A percentile compares a stretch with the other conserved stretches of the same genome.
Evolutionary conservation across 495 filamentous ascomycete genomes (phyloP).

Genomic region (Penicillium malachiteum): DNA sequence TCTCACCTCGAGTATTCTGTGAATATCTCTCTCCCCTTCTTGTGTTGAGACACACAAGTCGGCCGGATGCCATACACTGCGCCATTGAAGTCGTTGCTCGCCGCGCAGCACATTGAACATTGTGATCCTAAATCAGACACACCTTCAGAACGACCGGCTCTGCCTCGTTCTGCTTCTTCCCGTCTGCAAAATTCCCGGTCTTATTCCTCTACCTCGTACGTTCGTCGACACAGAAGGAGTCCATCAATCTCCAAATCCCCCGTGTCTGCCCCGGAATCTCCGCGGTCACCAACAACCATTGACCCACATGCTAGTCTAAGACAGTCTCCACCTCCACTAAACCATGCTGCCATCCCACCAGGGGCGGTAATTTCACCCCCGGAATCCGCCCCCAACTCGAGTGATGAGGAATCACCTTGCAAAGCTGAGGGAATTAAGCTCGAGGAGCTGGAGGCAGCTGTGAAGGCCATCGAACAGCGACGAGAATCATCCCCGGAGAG

Average conservation of each 20-base stretch:
- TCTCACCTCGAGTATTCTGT: conserved; percentile 2
- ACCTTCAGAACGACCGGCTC: conserved; percentile 38
- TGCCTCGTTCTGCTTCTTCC: conserved; percentile 32
- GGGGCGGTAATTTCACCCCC: conserved; percentile 86
- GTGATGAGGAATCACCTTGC: conserved; percentile 70
- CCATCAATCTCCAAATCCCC: conserved; percentile 51
- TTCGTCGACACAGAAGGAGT: conserved; percentile 65
- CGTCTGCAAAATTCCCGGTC: conserved; percentile 67
- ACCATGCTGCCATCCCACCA: conserved; percentile 67
- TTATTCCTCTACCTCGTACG: conserved; percentile 73
- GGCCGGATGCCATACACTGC: conserved; percentile 91
- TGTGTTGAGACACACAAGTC: conserved; percentile 47
- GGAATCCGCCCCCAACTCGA: conserved; percentile 68
- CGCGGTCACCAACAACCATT: conserved; percentile 43
- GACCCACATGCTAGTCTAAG: conserved; percentile 60
- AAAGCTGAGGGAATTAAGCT: conserved; percentile 59
- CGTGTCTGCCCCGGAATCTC: conserved; percentile 28
- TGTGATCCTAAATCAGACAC: conserved; percentile 58
- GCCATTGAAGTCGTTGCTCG: conserved; percentile 76
- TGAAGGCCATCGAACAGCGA: conserved; percentile 72
- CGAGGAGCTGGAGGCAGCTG: conserved; percentile 78
- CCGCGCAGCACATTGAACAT: conserved; percentile 63
- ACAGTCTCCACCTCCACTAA: conserved; percentile 76
- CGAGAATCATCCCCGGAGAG: conserved; percentile 60
- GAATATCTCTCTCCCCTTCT: conserved; percentile 15